Evolutionary conservation across 1,139 yeast species (phyloP), one percentile per base, ranked within the genome.

Genomic region (Suhomyces taliae): DNA sequence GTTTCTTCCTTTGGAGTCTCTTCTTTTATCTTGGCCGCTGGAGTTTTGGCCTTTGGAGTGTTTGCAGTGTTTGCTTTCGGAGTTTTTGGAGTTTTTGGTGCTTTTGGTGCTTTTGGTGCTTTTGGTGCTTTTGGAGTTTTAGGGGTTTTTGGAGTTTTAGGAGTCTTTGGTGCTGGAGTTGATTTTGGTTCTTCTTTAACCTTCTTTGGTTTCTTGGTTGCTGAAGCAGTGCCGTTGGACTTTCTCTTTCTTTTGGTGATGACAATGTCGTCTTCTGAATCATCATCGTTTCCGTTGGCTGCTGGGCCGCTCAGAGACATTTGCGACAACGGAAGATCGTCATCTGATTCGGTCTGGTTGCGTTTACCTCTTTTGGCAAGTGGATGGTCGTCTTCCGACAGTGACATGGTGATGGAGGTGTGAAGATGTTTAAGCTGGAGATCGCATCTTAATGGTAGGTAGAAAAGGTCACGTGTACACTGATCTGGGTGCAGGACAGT

Each of bases 321-420:
- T 26, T 39, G 34, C 14, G 56, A 41, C 24, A 53, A 44, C 5
- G 56, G 56, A 31, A 50, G 39, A 10, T 53, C 54, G 38, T 53
- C 56, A 31, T 50, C 51, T 10, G 44, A 41, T 15, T 45, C 53
- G 31, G 29, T 26, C 39, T 33, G 36, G 34, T 27, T 27, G 10
- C 33, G 46, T 19, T 37, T 40, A 8, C 41, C 19, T 32, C 44
- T 40, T 40, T 34, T 40, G 27, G 47, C 37, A 37, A 44, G 47
- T 6, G 47, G 44, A 6, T 36, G 43, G 37, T 44, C 47, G 40
- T 44, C 47, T 39, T 44, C 47, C 24, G 47, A 44, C 36, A 41
- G 42, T 26, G 47, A 44, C 47, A 44, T 44, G 41, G 31, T 32
- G 36, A 29, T 10, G 12, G 24, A 7, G 11, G 2, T 3, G 39